phyloP scores from a whole-genome alignment of 148 eudicot species.

The Oxyria digyna region DNA sequence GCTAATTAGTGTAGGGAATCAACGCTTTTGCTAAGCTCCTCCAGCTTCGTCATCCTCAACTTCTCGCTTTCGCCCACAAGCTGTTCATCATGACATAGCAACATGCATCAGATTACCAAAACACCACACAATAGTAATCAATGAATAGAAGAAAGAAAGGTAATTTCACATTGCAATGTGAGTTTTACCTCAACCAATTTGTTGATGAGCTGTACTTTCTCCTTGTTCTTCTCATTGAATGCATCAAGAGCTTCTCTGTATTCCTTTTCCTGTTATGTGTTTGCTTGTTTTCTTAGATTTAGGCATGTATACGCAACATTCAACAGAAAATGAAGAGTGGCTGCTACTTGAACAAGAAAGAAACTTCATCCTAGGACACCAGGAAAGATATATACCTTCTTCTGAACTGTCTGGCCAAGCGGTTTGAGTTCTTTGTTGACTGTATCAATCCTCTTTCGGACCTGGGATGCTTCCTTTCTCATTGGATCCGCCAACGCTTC shows the following conservation, averaged over 20 bases:
- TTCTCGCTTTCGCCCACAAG: slow-evolving; percentile 49
- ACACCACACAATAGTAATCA: background rate
- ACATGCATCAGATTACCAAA: background rate
- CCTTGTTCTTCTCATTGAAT: slow-evolving; percentile 55
- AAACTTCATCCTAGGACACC: background rate
- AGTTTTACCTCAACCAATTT: slow-evolving; percentile 48
- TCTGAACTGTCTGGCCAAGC: slow-evolving; percentile 9
- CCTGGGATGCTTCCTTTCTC: slow-evolving; percentile 9
- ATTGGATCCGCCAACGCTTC: slow-evolving; percentile 9
- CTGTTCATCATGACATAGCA: slow-evolving; percentile 18
- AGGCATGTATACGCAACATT: too few relatives aligned
- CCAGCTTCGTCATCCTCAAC: slow-evolving; percentile 46
- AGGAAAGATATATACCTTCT: slow-evolving; percentile 4
- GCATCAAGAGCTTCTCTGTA: slow-evolving; percentile 52
- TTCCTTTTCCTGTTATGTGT: slow-evolving; percentile 34
- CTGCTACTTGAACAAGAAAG: background rate
- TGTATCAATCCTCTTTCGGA: slow-evolving; percentile 9
- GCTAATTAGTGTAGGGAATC: slow-evolving; percentile 21
- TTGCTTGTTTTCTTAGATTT: background rate
- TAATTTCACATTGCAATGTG: background rate
- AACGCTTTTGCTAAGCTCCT: too few relatives aligned
- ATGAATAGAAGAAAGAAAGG: background rate
- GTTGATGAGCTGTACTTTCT: slow-evolving; percentile 40
- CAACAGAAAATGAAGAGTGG: too few relatives aligned
- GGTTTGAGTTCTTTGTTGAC: slow-evolving; percentile 11